phyloP scores from a whole-genome alignment of 2,329 filamentous ascomycete genomes.

The Westerdykella aurantiaca region DNA sequence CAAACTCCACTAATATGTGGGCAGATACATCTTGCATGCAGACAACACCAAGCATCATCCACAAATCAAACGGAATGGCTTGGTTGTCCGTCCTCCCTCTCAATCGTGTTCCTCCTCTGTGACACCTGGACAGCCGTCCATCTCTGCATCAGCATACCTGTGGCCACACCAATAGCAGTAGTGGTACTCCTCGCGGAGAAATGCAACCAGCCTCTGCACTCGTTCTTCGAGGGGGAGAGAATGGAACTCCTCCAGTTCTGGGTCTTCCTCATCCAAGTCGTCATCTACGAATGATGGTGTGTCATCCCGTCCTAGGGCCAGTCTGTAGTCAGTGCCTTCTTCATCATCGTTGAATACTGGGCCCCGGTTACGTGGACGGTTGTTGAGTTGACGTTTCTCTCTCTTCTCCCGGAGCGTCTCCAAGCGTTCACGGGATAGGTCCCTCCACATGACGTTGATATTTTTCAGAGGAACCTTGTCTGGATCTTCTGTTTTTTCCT shows the following conservation, averaged over 20 bases:
- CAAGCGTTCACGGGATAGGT: slow-evolving; percentile 63
- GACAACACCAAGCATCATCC: too few species aligned
- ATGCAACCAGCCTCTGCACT: slow-evolving; percentile 59
- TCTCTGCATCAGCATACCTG: slow-evolving; percentile 62
- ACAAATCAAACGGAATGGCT: too few species aligned
- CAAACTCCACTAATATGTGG: too few species aligned
- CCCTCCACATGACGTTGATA: slow-evolving; percentile 75
- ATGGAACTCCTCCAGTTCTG: slow-evolving; percentile 75
- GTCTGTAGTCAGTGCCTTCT: slow-evolving; percentile 66
- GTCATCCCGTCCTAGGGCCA: slow-evolving; percentile 57
- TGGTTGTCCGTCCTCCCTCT: slow-evolving; percentile 14
- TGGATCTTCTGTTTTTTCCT: slow-evolving; percentile 18
- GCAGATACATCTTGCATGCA: too few species aligned
- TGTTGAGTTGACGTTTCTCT: slow-evolving; percentile 19
- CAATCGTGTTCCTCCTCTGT: slow-evolving; percentile 77
- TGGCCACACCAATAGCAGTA: slow-evolving; percentile 99
- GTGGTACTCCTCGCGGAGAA: slow-evolving; percentile 63
- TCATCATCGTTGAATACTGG: slow-evolving; percentile 59
- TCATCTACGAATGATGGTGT: slow-evolving; percentile 51
- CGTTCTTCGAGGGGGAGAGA: slow-evolving; percentile 61
- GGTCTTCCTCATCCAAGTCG: slow-evolving; percentile 70
- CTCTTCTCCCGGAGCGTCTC: slow-evolving; percentile 59
- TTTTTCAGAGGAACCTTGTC: slow-evolving; percentile 50
- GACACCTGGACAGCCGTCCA: slow-evolving; percentile 85
- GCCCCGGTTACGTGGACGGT: slow-evolving; percentile 3